Base-by-base conservation (phyloP, 371 early-diverging fungal genomes). In the Mortierella polycephala region DNA sequence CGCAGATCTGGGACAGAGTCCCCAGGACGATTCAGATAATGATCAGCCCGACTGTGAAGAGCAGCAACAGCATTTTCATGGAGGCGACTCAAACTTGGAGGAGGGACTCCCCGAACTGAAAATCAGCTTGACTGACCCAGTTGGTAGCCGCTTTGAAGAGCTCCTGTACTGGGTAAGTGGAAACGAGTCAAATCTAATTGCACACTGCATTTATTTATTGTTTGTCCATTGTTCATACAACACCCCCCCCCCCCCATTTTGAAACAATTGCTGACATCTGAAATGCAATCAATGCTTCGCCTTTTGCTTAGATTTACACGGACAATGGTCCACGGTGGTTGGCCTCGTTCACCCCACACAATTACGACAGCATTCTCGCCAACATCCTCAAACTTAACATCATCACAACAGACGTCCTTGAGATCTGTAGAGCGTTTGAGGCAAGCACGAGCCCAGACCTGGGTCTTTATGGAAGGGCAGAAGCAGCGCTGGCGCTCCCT, bases 361-460 rank as follows among this genome's bases (percentile, higher is more conserved):
- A 76, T 41, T 76, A 76, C 40, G 5, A 7, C 11, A 49, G 10
- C 18, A 71, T 76, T 30, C 67, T 76, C 13, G 18, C 55, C 1
- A 76, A 76, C 68, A 67, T 76, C 40, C 39, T 45, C 20, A 13
- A n/a, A 7, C 71, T 76, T 61, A 63, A 71, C 40, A 58, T 76
- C 6, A 40, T 46, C 51, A 62, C 67, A 0, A 37, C 23, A 4
- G 10, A 30, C 1, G 76, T 76, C 23, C 42, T 76, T 7, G 52
- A 55, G 11, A 46, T 76, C 42, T 76, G 76, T 44, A 37, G n/a
- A 3, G 18, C 14, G 4, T 76, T 76, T 53, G 76, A 76, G 50
- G 20, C 44, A 21, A 57, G 50, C 42, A 54, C 49, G 8, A 20
- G 4, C 5, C 58, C 45, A 9, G 60, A 39, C 7, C 10, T 41